These are phyloP conservation scores for Silybum marianum DNA, from an alignment of 129 eudicot genomes.

Conservation along the genomic window DNA sequence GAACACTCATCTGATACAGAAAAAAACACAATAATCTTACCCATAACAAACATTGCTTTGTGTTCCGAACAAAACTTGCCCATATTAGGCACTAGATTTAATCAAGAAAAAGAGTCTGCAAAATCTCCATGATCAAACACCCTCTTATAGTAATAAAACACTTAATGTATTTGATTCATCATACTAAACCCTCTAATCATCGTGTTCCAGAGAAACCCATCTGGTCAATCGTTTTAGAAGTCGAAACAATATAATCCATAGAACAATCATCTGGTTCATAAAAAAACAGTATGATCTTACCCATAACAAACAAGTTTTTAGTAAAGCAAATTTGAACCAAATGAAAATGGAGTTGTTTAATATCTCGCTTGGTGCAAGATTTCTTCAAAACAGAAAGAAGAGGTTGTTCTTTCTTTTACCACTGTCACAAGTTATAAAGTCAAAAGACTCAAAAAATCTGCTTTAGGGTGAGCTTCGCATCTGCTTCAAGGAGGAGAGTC, in stretches of 20 bases:
- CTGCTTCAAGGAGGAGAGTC: not conserved
- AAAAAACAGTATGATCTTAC: conserved; percentile 50
- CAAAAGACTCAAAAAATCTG: too few relatives aligned
- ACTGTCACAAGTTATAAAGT: too few relatives aligned
- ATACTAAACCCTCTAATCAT: conserved; percentile 58
- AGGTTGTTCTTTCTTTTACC: conserved; percentile 28
- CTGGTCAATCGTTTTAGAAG: conserved; percentile 47
- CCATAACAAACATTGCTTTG: conserved; percentile 43
- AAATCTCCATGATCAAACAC: conserved; percentile 42
- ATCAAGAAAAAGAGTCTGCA: conserved; percentile 52
- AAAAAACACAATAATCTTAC: conserved; percentile 50
- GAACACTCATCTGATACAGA: conserved; percentile 41
- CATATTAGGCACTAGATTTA: conserved; percentile 43
- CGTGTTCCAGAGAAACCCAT: conserved; percentile 64
- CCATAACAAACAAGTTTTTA: conserved; percentile 45
- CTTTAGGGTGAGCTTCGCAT: too few relatives aligned
- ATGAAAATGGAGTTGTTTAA: conserved; percentile 46
- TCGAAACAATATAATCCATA: conserved; percentile 53
- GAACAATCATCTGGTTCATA: conserved; percentile 39
- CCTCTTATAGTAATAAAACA: conserved; percentile 41
- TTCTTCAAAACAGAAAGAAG: conserved; percentile 40
- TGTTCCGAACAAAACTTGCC: conserved; percentile 41
- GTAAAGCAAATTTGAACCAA: conserved; percentile 34
- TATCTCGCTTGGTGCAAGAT: conserved; percentile 26
- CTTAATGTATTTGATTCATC: conserved; percentile 33